Evolutionary conservation across 805 yeast genomes (phyloP), one percentile per base, ranked within the genome.

Genomic region (Candida fluviatilis): DNA sequence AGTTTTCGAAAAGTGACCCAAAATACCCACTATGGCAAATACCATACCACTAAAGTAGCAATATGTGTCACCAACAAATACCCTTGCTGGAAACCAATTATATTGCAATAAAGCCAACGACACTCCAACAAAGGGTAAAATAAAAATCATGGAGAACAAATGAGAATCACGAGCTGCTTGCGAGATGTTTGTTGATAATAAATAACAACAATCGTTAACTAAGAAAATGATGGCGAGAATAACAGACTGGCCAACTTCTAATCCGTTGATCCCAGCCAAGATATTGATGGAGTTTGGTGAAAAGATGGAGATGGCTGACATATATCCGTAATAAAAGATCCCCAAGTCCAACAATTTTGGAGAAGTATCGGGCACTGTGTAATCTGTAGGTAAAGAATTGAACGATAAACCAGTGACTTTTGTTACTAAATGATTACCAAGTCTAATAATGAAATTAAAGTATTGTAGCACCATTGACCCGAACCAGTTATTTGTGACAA

Each of bases 1-100:
- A 0, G 99, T 93, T 62, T 93, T 93, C 31, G 96, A 87, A 60
- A 90, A 93, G 66, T 93, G 99, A 1, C 98, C 98, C 41, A 87
- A 72, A 25, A 93, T 93, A 1, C 97, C 98, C 21, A 87, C 96
- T 18, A 90, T 93, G 0, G 98, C 99, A 61, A 93, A 89, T 1
- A 93, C 95, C 99, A 93, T 93, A 3, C 99, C 99, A 18, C 96
- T 88, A 60, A 93, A 90, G 62, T 93, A 93, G 64, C 99, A 93
- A 68, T 84, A 93, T 0, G 99, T 91, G 57, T 93, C 99, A 21
- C 99, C 99, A 5, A 93, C 99, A 64, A 93, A 93, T 1, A 88
- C 98, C 40, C 65, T 65, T 0, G 99, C 88, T 0, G 99, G 99
- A 67, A 72, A 93, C 83, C 90, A 84, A 57, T 93, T 93, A 67